These are phyloP conservation scores for Huiozyma sinensis DNA, from an alignment of 805 yeast genomes.

Conservation along the genomic window DNA sequence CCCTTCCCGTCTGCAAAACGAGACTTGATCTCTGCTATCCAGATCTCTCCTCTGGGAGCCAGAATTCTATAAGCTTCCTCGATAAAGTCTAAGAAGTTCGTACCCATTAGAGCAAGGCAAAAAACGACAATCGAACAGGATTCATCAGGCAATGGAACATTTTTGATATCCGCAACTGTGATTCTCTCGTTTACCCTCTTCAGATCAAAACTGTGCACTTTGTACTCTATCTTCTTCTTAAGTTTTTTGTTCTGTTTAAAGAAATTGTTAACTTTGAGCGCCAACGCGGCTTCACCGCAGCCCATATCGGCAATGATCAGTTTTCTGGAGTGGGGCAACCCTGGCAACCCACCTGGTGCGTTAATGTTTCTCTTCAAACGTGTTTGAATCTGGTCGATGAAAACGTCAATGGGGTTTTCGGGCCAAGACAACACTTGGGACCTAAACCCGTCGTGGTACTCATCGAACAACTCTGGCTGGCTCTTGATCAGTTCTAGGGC, in stretches of 20 bases:
- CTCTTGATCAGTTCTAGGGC: constrained; percentile 64
- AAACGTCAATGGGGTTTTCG: constrained; percentile 92
- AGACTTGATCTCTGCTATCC: constrained; percentile 97
- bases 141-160: constrained; percentile 73
- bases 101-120: constrained; percentile 94
- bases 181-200: constrained; percentile 80
- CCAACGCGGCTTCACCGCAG: constrained; percentile 92
- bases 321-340: constrained; percentile 37
- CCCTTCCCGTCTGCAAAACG: constrained; percentile 71
- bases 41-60: constrained; percentile 84
- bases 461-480: constrained; percentile 85
- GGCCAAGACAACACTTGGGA: constrained; percentile 97
- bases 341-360: constrained; percentile 95
- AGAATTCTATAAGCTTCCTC: constrained; percentile 80
- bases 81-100: constrained; percentile 86
- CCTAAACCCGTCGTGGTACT: constrained; percentile 90
- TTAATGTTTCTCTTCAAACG: constrained; percentile 59
- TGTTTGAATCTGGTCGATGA: constrained; percentile 57
- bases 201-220: constrained; percentile 84
- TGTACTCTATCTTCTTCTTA: constrained; percentile 36
- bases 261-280: constrained; percentile 50
- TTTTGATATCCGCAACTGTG: constrained; percentile 91
- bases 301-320: constrained; percentile 97
- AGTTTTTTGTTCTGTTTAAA: constrained; percentile 28
- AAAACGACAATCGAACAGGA: constrained; percentile 84